A percentile compares a stretch with the other conserved stretches of the same genome.
phyloP scores from a whole-genome alignment of 2,329 filamentous ascomycete species.

The Penicillium sp. region DNA sequence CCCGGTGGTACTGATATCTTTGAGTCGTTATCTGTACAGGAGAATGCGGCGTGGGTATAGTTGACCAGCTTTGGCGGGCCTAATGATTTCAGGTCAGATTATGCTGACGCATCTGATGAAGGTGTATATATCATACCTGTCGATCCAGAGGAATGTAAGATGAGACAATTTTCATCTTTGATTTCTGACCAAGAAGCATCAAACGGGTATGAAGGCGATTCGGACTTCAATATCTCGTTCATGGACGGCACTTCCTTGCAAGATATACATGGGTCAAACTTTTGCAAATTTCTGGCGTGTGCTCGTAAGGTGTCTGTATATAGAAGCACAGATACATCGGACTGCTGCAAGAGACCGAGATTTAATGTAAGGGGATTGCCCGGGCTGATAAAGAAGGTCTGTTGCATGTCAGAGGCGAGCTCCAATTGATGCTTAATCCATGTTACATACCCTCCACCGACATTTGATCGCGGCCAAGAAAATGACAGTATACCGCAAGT shows the following conservation, averaged over 20 bases:
- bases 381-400: slow-evolving; percentile 14
- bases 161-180: slow-evolving; percentile 9
- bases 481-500: slow-evolving; percentile 12
- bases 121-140: slow-evolving; percentile 4
- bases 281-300: slow-evolving; percentile 8
- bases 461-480: slow-evolving; percentile 15
- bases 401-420: background rate
- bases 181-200: slow-evolving; percentile 5
- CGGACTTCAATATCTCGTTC: slow-evolving; percentile 6
- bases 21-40: slow-evolving; percentile 15
- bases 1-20: slow-evolving; percentile 12
- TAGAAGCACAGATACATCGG: slow-evolving; percentile 10
- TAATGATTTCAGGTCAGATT: background rate
- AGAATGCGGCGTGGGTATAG: slow-evolving; percentile 10
- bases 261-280: slow-evolving; percentile 14
- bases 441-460: slow-evolving; percentile 12
- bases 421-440: background rate
- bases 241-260: slow-evolving; percentile 14
- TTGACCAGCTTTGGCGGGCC: slow-evolving; percentile 13
- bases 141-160: slow-evolving; percentile 14
- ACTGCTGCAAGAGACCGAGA: slow-evolving; percentile 13
- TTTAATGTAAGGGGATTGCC: slow-evolving; percentile 12
- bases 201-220: slow-evolving; percentile 6
- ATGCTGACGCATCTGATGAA: background rate
- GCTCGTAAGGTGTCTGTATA: slow-evolving; percentile 8